A percentile compares a stretch with the other conserved stretches of the same genome.
Evolutionary conservation across 2,329 filamentous ascomycete species (phyloP).

Genomic region (Neopestalotiopsis sp.): DNA sequence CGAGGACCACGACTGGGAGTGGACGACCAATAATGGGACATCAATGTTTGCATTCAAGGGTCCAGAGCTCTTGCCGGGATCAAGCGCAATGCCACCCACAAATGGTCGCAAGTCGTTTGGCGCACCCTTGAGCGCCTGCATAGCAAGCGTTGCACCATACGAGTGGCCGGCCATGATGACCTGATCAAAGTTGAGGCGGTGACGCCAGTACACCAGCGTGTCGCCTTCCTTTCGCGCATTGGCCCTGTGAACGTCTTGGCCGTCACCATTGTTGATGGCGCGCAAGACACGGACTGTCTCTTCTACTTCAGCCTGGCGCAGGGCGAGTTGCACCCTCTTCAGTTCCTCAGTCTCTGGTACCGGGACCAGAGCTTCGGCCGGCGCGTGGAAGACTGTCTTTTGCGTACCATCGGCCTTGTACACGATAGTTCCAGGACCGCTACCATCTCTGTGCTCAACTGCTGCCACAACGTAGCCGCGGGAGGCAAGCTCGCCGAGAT

Average conservation of each 20-base stretch:
- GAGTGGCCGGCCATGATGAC: slow-evolving; percentile 68
- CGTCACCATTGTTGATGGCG: slow-evolving; percentile 46
- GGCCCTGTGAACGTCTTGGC: slow-evolving; percentile 36
- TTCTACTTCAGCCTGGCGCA: slow-evolving; percentile 57
- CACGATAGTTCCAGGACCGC: slow-evolving; percentile 51
- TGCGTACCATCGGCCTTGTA: slow-evolving; percentile 36
- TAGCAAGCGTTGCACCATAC: slow-evolving; percentile 68
- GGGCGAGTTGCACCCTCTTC: slow-evolving; percentile 53
- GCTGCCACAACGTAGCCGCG: slow-evolving; percentile 55
- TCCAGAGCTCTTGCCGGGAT: slow-evolving; percentile 70
- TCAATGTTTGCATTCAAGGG: slow-evolving; percentile 63
- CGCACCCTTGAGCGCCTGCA: slow-evolving; percentile 62
- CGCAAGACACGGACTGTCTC: slow-evolving; percentile 48
- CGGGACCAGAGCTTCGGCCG: slow-evolving; percentile 20
- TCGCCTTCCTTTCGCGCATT: slow-evolving; percentile 56
- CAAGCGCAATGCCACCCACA: slow-evolving; percentile 64
- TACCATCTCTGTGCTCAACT: slow-evolving; percentile 59
- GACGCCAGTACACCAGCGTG: slow-evolving; percentile 54
- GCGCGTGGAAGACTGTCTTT: slow-evolving; percentile 37
- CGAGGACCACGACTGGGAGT: slow-evolving; percentile 70
- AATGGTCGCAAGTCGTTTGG: slow-evolving; percentile 50
- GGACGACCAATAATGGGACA: slow-evolving; percentile 65
- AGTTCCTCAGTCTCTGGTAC: slow-evolving; percentile 46
- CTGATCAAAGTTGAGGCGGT: slow-evolving; percentile 58
- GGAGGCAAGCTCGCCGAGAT: slow-evolving; percentile 55